A percentile compares a stretch with the other conserved stretches of the same genome.
These are phyloP conservation scores for Aspergillus avenaceus DNA, from an alignment of 495 filamentous ascomycete genomes.

Conservation along the genomic window DNA sequence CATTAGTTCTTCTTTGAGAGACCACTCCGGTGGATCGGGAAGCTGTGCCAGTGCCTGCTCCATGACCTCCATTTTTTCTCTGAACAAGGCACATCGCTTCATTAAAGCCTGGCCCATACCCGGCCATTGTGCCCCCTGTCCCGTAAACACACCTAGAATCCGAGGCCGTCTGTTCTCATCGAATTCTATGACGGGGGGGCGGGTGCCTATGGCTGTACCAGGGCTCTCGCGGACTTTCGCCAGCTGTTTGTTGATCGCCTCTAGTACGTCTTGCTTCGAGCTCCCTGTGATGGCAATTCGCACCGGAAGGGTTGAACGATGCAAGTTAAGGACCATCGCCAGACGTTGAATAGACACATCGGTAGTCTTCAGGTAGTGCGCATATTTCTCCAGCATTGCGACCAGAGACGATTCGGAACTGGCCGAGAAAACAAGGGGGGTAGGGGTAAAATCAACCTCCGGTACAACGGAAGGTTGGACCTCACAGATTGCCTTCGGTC, in stretches of 20 bases:
- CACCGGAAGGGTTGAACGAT: conserved; percentile 1
- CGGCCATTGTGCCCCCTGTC: conserved; percentile 24
- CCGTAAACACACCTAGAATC: conserved; percentile 19
- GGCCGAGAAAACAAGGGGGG: not conserved
- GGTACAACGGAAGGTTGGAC: not conserved
- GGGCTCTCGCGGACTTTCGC: not conserved
- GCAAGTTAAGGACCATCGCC: not conserved
- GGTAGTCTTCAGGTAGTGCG: not conserved
- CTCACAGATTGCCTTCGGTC: not conserved
- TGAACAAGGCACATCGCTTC: not conserved
- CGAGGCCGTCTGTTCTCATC: not conserved
- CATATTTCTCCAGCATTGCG: not conserved
- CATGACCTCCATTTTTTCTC: conserved; percentile 2
- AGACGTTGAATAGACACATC: not conserved
- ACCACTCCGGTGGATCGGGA: conserved; percentile 8
- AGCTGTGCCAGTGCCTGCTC: conserved; percentile 11
- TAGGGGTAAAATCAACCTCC: not conserved
- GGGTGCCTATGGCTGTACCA: conserved; percentile 1
- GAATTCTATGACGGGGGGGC: not conserved
- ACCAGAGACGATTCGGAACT: not conserved
- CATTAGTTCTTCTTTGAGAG: not conserved
- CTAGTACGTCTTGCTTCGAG: not conserved
- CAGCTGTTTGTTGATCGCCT: not conserved
- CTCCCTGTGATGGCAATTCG: not conserved
- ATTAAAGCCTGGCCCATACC: conserved; percentile 15